Percentiles rank a stretch among this genome's conserved stretches.
Evolutionary conservation across 805 yeast species (phyloP).

Genomic region (Saccharomycopsis guyanensis): DNA sequence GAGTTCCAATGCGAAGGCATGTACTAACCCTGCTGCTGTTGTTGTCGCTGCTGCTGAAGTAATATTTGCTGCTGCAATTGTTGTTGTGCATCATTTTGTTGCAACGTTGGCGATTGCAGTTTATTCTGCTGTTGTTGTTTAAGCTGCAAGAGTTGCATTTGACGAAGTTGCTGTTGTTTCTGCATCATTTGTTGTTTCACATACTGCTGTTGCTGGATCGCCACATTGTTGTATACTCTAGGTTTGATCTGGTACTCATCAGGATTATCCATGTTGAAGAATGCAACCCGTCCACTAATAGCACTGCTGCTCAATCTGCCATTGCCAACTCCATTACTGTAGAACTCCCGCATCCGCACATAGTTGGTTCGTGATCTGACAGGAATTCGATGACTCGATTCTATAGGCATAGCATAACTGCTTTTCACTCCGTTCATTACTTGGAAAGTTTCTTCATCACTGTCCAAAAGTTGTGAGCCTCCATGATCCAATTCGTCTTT

Average conservation of each 20-base stretch:
- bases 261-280: conserved; percentile 64
- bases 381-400: conserved; percentile 64
- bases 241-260: conserved; percentile 50
- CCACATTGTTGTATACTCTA: conserved; percentile 34
- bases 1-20: too few species aligned
- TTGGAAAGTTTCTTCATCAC: conserved; percentile 88
- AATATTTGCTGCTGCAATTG: conserved; percentile 4
- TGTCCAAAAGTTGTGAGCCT: conserved; percentile 47
- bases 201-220: conserved; percentile 21
- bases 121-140: background rate
- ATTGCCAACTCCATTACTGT: conserved; percentile 59
- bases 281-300: conserved; percentile 70
- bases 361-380: conserved; percentile 63
- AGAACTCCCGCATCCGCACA: conserved; percentile 87
- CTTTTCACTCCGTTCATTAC: conserved; percentile 84
- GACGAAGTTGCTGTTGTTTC: conserved; percentile 4
- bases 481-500: conserved; percentile 54
- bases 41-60: background rate
- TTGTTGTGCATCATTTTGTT: background rate
- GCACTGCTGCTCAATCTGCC: conserved; percentile 16
- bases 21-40: background rate
- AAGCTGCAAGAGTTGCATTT: background rate
- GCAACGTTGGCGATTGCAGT: background rate
- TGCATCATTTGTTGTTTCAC: conserved; percentile 10
- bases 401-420: conserved; percentile 78